A percentile compares a stretch with the other conserved stretches of the same genome.
Evolutionary conservation across 2,329 filamentous ascomycete genomes (phyloP).

Genomic region (Colletotrichum orbiculare): DNA sequence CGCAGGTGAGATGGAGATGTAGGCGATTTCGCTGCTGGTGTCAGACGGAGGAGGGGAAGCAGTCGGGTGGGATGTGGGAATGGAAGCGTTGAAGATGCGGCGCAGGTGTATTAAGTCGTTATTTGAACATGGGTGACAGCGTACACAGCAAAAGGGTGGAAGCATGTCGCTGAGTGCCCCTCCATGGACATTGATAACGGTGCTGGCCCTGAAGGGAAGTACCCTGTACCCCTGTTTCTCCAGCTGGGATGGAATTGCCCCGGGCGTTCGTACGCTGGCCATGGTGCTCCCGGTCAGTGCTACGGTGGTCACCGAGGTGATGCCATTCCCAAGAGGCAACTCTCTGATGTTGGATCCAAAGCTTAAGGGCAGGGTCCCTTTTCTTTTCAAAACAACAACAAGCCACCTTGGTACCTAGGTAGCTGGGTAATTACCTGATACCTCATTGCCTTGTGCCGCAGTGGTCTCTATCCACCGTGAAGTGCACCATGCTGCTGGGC

Average conservation of each 20-base stretch:
- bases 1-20: not conserved
- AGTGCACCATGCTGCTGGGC: too few relatives aligned
- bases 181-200: conserved; percentile 32
- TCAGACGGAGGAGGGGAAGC: conserved; percentile 17
- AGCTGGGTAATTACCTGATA: too few relatives aligned
- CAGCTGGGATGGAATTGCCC: not conserved
- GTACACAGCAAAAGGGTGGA: not conserved
- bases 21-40: conserved; percentile 23
- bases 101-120: conserved; percentile 28
- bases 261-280: conserved; percentile 21
- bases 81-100: conserved; percentile 34
- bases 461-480: too few relatives aligned
- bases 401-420: not conserved
- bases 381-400: conserved; percentile 11
- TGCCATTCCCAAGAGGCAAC: conserved; percentile 21
- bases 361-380: conserved; percentile 18
- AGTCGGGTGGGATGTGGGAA: conserved; percentile 26
- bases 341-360: conserved; percentile 33
- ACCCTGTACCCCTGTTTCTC: conserved; percentile 22
- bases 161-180: conserved; percentile 18
- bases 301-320: conserved; percentile 34
- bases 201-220: conserved; percentile 18
- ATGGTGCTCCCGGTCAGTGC: conserved; percentile 26
- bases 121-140: conserved; percentile 35
- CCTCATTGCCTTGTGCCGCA: too few relatives aligned